phyloP scores from a whole-genome alignment of 306 rosid genomes.

The Potentilla sterilis region DNA sequence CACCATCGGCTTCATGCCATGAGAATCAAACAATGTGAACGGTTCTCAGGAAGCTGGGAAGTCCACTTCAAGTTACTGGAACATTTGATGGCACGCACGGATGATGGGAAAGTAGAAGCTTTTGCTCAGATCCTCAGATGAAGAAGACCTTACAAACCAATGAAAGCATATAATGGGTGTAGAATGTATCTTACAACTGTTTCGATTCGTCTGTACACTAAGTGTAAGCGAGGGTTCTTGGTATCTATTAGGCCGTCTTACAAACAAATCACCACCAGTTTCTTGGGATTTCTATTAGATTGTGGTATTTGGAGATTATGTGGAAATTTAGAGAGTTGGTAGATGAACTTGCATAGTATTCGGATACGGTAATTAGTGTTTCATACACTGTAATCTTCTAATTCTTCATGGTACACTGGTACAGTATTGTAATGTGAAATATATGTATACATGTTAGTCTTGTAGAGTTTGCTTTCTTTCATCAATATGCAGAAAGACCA shows the following conservation, averaged over 20 bases:
- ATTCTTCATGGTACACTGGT: constrained; percentile 4
- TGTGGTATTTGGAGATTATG: constrained; percentile 37
- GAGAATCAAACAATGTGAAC: constrained; percentile 22
- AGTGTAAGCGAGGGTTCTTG: constrained; percentile 36
- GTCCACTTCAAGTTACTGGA: constrained; percentile 12
- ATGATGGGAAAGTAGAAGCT: constrained; percentile 8
- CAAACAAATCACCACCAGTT: constrained; percentile 19
- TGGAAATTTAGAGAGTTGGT: constrained; percentile 32
- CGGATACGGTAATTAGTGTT: neutral
- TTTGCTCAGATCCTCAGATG: constrained; percentile 2
- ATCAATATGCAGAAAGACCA: neutral
- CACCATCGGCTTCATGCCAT: constrained; percentile 9
- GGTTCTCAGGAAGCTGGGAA: constrained; percentile 25
- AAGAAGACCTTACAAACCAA: constrained; percentile 20
- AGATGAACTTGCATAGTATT: neutral
- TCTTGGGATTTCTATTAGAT: constrained; percentile 31
- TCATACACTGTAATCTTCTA: neutral
- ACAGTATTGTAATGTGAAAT: neutral
- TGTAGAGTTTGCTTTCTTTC: neutral
- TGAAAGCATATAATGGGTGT: constrained; percentile 8
- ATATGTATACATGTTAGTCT: neutral
- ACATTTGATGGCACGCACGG: constrained; percentile 14
- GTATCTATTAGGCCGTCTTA: constrained; percentile 22
- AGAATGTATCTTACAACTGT: constrained; percentile 2
- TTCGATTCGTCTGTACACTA: constrained; percentile 27